phyloP scores from a whole-genome alignment of 768 basidiomycete species.

The Hirschioporus abietinus region DNA sequence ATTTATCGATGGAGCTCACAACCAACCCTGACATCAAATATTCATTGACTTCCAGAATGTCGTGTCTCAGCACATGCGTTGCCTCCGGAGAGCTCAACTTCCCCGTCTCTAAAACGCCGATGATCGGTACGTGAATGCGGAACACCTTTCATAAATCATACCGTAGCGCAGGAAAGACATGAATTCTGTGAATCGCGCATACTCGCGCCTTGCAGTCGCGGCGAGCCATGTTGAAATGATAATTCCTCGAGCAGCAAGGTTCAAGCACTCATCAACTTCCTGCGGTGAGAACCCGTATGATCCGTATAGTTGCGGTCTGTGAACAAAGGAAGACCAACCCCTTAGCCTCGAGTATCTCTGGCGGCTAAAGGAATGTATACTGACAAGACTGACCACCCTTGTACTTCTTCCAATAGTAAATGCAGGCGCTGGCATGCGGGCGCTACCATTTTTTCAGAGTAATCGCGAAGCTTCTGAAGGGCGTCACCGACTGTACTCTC shows the following conservation, averaged over 20 bases:
- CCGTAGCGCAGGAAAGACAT: constrained; percentile 74
- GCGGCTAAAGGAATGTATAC: constrained; percentile 14
- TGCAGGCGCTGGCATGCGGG: constrained; percentile 76
- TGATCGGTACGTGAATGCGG: constrained; percentile 9
- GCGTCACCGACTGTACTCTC: constrained; percentile 69
- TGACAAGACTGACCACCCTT: constrained; percentile 74
- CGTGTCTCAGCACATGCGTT: constrained; percentile 46
- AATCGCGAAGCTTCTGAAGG: constrained; percentile 67
- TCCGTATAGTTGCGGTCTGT: constrained; percentile 49
- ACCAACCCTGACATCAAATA: constrained; percentile 71
- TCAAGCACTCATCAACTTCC: constrained; percentile 49
- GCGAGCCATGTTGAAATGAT: constrained; percentile 66
- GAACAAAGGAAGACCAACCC: constrained; percentile 15
- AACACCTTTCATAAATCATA: constrained; percentile 25
- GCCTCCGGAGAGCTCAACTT: constrained; percentile 51
- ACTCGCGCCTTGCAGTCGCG: constrained; percentile 57
- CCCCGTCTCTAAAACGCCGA: constrained; percentile 35
- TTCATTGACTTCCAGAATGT: constrained; percentile 74
- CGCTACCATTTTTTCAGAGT: constrained; percentile 59
- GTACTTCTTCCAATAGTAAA: constrained; percentile 70
- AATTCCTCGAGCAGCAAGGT: constrained; percentile 50
- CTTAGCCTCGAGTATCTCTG: constrained; percentile 9
- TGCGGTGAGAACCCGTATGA: constrained; percentile 48
- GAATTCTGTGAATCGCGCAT: constrained; percentile 72
- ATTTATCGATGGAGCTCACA: constrained; percentile 66